A percentile compares a stretch with the other conserved stretches of the same genome.
phyloP scores from a whole-genome alignment of 2,329 filamentous ascomycete species.

The Sarocladium strictum region DNA sequence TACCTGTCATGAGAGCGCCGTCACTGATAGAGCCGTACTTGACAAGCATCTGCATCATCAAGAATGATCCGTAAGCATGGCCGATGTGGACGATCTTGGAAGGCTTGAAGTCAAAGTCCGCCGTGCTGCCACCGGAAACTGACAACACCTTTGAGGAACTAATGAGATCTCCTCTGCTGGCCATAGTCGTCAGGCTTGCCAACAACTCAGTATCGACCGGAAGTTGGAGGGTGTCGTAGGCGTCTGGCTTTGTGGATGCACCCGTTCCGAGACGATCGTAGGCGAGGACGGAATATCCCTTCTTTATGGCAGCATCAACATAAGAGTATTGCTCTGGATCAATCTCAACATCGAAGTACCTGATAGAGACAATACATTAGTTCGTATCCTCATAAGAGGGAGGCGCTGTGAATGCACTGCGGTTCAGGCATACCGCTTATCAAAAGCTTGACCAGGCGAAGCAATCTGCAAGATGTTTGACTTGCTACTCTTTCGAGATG shows the following conservation, averaged over 20 bases:
- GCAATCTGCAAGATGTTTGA: slow-evolving; percentile 6
- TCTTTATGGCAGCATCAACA: not conserved
- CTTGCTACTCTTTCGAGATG: not conserved
- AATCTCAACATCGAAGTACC: slow-evolving; percentile 1
- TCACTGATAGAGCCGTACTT: slow-evolving; percentile 2
- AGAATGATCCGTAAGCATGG: not conserved
- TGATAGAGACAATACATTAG: not conserved
- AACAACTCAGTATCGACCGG: not conserved
- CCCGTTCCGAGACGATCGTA: not conserved
- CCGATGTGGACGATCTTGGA: slow-evolving; percentile 4
- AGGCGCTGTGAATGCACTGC: too few relatives aligned
- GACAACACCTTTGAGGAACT: not conserved
- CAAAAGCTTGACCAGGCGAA: not conserved
- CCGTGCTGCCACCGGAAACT: not conserved
- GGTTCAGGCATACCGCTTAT: not conserved
- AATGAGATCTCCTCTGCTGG: not conserved
- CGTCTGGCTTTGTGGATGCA: not conserved
- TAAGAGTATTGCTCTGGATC: slow-evolving; percentile 1
- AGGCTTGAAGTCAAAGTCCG: not conserved
- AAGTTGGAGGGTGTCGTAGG: not conserved
- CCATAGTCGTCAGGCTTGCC: not conserved
- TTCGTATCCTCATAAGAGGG: not conserved
- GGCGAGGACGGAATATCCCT: not conserved
- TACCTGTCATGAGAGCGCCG: not conserved
- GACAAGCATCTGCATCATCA: slow-evolving; percentile 1